Conservation (phyloP, 805 yeast genomes). For the Myxozyma sirexii region DNA sequence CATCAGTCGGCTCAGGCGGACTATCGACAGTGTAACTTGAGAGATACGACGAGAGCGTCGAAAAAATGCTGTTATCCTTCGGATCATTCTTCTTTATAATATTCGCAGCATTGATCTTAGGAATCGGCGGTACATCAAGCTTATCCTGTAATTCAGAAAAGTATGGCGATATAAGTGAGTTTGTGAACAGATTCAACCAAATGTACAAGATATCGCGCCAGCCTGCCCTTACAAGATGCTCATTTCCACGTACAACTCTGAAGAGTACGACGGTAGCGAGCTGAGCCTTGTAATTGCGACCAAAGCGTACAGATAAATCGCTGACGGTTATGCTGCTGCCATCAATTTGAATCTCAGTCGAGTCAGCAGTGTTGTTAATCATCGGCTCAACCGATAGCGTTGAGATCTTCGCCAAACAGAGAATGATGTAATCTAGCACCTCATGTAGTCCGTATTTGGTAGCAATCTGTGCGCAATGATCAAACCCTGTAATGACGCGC, state of each 20-base stretch:
- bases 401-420: constrained; percentile 67
- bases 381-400: constrained; percentile 53
- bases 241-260: constrained; percentile 66
- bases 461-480: constrained; percentile 80
- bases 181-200: constrained; percentile 66
- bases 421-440: constrained; percentile 67
- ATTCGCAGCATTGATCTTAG: constrained; percentile 67
- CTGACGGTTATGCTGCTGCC: constrained; percentile 68
- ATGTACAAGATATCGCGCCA: constrained; percentile 68
- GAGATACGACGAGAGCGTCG: constrained; percentile 88
- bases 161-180: constrained; percentile 58
- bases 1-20: constrained; percentile 88
- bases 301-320: constrained; percentile 79
- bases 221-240: constrained; percentile 51
- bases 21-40: constrained; percentile 80
- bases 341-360: constrained; percentile 52
- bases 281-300: constrained; percentile 90
- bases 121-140: constrained; percentile 55
- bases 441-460: constrained; percentile 58
- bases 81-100: constrained; percentile 62
- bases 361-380: constrained; percentile 34
- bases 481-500: constrained; percentile 83
- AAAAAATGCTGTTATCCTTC: constrained; percentile 76
- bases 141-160: constrained; percentile 60
- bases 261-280: constrained; percentile 83